Evolutionary conservation across 1,284 basidiomycete species (phyloP), one percentile per base, ranked within the genome.

Genomic region (Trichosporon ovoides): DNA sequence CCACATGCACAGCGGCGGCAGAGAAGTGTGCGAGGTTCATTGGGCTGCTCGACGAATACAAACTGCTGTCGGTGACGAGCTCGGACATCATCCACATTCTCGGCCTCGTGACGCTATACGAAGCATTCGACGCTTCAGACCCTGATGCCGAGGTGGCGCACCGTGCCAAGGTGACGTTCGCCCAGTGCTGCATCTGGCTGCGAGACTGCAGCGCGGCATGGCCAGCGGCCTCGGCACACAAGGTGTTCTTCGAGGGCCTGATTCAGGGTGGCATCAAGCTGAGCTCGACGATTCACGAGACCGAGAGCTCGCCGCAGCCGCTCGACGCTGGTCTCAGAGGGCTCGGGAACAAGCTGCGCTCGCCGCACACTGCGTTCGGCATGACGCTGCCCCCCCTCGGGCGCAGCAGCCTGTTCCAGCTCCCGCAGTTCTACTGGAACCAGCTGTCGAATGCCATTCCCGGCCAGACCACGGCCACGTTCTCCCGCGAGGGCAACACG

Each of bases 181-280:
- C 67, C 1, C 68, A 72, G 53, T 76, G 74, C 58, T 76, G 74
- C 53, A 60, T 66, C 20, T 76, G 74, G 74, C 56, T 76, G 16
- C 60, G 68, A 31, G 68, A 72, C 22, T 68, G 73, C 33, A 68
- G 66, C 5, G 58, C 57, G 9, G 66, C 67, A 2, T 76, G 74
- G 74, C 67, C 74, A 0, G 66, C 72, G 1, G 73, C 74, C 6
- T 71, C 69, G 0, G 64, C 71, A 0, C 73, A 75, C 59, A 68
- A 71, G 52, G 53, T 74, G 16, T 76, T 75, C 63, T 73, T 76
- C 37, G 74, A 76, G 51, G 72, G 70, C 14, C 54, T 75, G 33
- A 72, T 75, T 35, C 67, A 68, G 52, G 72, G 72, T 4, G 73
- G 72, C 10, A 53, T 71, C 22, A 66, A 67, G 56, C 46, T 61